A percentile compares a stretch with the other conserved stretches of the same genome.
phyloP scores from a whole-genome alignment of 768 basidiomycete genomes.

The Pleurotus platypus region DNA sequence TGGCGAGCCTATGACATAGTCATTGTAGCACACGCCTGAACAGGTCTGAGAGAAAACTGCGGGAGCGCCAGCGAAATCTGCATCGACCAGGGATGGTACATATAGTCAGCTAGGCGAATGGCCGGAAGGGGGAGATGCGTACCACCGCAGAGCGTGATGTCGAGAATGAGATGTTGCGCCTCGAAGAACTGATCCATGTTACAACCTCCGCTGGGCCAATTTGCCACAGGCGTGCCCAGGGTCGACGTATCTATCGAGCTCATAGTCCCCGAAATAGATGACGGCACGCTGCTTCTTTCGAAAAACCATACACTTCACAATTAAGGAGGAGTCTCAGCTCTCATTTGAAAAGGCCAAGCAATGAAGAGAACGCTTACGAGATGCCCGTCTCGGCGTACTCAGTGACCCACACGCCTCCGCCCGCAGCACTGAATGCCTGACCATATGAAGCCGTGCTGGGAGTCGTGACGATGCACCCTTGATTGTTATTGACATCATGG shows the following conservation, averaged over 20 bases:
- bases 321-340: not conserved
- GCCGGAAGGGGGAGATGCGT: conserved; percentile 10
- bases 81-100: conserved; percentile 1
- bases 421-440: conserved; percentile 54
- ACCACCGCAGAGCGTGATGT: conserved; percentile 72
- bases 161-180: conserved; percentile 65
- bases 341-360: too few species aligned
- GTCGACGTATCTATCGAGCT: conserved; percentile 51
- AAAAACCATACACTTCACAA: conserved; percentile 60
- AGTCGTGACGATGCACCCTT: conserved; percentile 64
- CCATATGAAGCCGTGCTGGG: conserved; percentile 58
- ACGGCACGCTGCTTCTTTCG: conserved; percentile 45
- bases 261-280: conserved; percentile 41
- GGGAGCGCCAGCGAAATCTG: conserved; percentile 49
- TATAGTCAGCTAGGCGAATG: not conserved
- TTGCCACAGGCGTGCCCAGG: conserved; percentile 65
- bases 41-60: conserved; percentile 59
- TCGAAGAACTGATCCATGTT: conserved; percentile 49
- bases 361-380: conserved; percentile 38
- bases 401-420: conserved; percentile 77
- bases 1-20: conserved; percentile 63
- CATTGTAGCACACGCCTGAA: conserved; percentile 62
- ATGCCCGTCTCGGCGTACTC: conserved; percentile 66
- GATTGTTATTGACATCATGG: conserved; percentile 46
- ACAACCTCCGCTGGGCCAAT: conserved; percentile 62